Conservation (phyloP, 73 alveolate genomes). For the Tetrahymena malaccensis region DNA sequence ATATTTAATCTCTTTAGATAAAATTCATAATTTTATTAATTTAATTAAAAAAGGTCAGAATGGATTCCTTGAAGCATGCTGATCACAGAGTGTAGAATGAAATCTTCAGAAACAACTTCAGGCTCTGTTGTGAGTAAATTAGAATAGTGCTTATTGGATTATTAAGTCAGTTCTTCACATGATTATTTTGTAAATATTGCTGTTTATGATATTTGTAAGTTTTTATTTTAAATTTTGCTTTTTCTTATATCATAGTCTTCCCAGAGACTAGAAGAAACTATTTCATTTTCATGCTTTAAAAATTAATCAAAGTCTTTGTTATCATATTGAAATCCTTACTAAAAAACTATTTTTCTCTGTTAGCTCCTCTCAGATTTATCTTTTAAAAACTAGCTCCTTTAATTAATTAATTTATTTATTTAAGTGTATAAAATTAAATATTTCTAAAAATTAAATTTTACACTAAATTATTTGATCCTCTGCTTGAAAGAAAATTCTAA, state of each 20-base stretch:
- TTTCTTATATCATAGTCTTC: background rate
- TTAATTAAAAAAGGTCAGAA: background rate
- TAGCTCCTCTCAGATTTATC: background rate
- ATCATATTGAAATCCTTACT: background rate
- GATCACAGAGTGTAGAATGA: background rate
- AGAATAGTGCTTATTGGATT: background rate
- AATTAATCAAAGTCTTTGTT: background rate
- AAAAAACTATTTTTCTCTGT: background rate
- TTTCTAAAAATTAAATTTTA: background rate
- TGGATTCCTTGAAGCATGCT: background rate
- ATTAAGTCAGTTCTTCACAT: background rate
- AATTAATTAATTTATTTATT: background rate
- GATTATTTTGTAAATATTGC: background rate
- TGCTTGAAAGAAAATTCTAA: background rate
- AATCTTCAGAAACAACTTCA: background rate
- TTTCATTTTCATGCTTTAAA: background rate
- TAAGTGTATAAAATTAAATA: background rate
- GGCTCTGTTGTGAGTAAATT: background rate
- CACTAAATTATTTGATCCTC: background rate
- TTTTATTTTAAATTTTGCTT: background rate
- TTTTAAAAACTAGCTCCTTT: background rate
- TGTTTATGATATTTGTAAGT: background rate
- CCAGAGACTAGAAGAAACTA: background rate
- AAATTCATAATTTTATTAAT: background rate
- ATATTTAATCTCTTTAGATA: background rate